Evolutionary conservation across 1,284 basidiomycete genomes (phyloP).

Genomic region (Ganoderma multipileum): DNA sequence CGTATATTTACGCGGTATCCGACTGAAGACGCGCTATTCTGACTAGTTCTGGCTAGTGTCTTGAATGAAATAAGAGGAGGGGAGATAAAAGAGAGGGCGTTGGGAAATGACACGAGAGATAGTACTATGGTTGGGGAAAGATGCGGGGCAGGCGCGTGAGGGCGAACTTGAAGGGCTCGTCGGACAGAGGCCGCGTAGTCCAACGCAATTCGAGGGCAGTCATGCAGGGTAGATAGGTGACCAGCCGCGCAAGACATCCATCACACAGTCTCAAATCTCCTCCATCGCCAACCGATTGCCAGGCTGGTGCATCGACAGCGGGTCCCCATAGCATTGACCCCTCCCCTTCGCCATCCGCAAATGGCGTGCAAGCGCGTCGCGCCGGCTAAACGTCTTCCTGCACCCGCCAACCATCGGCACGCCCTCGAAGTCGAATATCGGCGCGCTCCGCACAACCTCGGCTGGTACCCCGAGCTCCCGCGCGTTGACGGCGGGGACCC

Average conservation of each 20-base stretch:
- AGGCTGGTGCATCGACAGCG: conserved; percentile 4
- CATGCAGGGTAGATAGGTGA: no score
- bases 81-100: no score
- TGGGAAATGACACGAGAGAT: no score
- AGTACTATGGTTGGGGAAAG: no score
- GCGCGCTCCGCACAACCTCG: conserved; percentile 36
- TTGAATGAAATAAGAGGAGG: no score
- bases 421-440: conserved; percentile 41
- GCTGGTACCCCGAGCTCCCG: conserved; percentile 32
- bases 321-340: conserved; percentile 43
- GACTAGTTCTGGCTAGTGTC: no score
- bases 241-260: not conserved
- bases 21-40: no score
- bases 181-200: no score
- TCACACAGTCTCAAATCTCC: not conserved
- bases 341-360: conserved; percentile 49
- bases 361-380: conserved; percentile 64
- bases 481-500: conserved; percentile 48
- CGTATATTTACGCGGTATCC: no score
- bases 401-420: conserved; percentile 57
- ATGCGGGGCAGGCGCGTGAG: no score
- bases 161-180: no score
- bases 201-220: no score
- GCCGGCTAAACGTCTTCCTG: conserved; percentile 55
- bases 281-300: conserved; percentile 6